These are phyloP conservation scores for Penicillium canescens DNA, from an alignment of 495 filamentous ascomycete genomes.

Conservation along the genomic window DNA sequence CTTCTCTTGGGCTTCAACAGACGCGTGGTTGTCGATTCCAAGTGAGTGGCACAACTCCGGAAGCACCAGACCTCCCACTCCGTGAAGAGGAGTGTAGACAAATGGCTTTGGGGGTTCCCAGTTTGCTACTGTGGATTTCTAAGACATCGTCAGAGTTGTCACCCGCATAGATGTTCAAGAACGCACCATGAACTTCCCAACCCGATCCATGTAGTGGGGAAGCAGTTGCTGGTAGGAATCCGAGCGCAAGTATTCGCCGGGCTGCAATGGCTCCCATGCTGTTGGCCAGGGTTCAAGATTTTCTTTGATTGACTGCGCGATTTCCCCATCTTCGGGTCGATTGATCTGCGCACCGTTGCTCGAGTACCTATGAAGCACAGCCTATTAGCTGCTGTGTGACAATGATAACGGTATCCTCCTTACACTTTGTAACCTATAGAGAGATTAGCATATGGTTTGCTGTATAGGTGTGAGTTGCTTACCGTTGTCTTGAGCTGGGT, in stretches of 20 bases:
- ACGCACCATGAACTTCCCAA: constrained; percentile 42
- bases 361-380: constrained; percentile 51
- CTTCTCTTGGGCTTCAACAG: constrained; percentile 51
- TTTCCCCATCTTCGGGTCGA: constrained; percentile 61
- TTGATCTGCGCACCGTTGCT: constrained; percentile 71
- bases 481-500: constrained; percentile 69
- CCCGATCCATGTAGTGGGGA: constrained; percentile 42
- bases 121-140: constrained; percentile 39
- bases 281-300: constrained; percentile 55
- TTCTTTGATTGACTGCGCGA: constrained; percentile 57
- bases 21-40: constrained; percentile 42
- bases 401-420: constrained; percentile 9
- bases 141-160: constrained; percentile 10
- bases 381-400: constrained; percentile 3
- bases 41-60: constrained; percentile 43
- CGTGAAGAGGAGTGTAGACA: constrained; percentile 72
- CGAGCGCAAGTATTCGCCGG: constrained; percentile 40
- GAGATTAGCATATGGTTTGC: constrained; percentile 9
- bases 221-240: constrained; percentile 41
- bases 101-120: constrained; percentile 41
- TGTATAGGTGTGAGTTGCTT: constrained; percentile 4
- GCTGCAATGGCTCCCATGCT: constrained; percentile 51
- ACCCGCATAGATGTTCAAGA: not conserved
- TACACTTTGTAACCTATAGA: constrained; percentile 65
- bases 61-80: constrained; percentile 58